These are phyloP conservation scores for Boletus vinaceobasis DNA, from an alignment of 768 basidiomycete genomes.

Conservation along the genomic window DNA sequence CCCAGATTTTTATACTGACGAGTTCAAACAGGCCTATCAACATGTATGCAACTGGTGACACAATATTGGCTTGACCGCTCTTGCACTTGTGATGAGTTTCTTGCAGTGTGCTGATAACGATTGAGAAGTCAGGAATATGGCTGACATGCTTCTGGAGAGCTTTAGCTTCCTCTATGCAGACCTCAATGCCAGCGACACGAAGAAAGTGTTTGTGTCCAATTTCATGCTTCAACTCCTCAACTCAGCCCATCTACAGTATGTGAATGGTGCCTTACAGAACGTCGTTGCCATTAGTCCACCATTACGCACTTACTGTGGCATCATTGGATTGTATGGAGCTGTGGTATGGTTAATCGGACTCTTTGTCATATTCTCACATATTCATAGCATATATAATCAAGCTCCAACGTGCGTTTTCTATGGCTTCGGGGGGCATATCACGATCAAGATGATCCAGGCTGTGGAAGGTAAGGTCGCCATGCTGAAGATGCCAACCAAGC, in stretches of 20 bases:
- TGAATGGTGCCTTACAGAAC: background rate
- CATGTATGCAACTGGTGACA: slow-evolving; percentile 3
- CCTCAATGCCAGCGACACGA: background rate
- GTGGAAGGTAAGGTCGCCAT: too few species aligned
- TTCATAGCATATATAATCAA: too few species aligned
- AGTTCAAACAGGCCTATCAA: background rate
- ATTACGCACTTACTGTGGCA: background rate
- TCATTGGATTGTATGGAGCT: too few species aligned
- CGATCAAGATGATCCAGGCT: too few species aligned
- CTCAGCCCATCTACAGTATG: background rate
- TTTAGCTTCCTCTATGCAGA: background rate
- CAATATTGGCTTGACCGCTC: slow-evolving; percentile 1
- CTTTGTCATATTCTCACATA: too few species aligned
- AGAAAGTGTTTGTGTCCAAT: background rate
- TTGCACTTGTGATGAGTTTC: background rate
- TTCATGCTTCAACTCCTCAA: slow-evolving; percentile 2
- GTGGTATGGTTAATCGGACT: too few species aligned
- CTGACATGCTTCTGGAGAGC: background rate
- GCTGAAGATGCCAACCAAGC: too few species aligned
- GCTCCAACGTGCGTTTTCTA: too few species aligned
- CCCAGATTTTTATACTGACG: background rate
- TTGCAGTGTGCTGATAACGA: background rate
- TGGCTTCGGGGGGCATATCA: too few species aligned
- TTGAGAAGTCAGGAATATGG: background rate
- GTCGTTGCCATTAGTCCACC: background rate